These are phyloP conservation scores for Peltaster fructicola DNA, from an alignment of 2,329 filamentous ascomycete genomes.

Conservation along the genomic window DNA sequence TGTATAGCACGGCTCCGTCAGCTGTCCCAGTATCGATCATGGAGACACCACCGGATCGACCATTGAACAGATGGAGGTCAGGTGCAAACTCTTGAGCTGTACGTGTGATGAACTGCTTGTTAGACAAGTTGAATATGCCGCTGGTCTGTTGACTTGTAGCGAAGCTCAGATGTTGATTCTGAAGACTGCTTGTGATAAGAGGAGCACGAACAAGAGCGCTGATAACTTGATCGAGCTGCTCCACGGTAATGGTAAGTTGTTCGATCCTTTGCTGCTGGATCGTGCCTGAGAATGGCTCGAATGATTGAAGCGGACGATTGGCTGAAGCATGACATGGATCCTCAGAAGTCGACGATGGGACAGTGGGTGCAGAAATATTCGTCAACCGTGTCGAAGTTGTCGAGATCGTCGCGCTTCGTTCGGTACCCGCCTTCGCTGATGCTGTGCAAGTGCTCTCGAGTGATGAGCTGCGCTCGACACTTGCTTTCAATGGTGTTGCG, in stretches of 20 bases:
- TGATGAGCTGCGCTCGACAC: no score
- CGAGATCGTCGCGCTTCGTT: no score
- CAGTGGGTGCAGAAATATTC: no score
- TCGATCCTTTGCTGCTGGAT: background rate
- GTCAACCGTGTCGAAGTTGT: no score
- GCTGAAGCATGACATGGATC: no score
- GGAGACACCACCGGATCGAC: conserved; percentile 10
- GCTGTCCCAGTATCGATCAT: conserved; percentile 13
- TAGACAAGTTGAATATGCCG: background rate
- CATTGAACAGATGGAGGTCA: background rate
- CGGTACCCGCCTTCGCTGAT: no score
- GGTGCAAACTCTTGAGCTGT: conserved; percentile 3
- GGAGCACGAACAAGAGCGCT: conserved; percentile 9
- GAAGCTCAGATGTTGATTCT: conserved; percentile 7
- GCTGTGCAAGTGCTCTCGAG: no score
- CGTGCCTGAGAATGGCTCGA: no score
- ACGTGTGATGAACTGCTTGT: conserved; percentile 7
- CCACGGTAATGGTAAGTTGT: conserved; percentile 8
- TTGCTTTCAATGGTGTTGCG: no score
- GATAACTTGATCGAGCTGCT: conserved; percentile 11
- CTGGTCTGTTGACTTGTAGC: conserved; percentile 3
- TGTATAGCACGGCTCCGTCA: conserved; percentile 9
- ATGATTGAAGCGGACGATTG: no score
- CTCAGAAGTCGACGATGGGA: no score
- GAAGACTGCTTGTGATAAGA: conserved; percentile 4